Conservation (phyloP, 106 monocot species). For the Acanthochlamys bracteata region DNA sequence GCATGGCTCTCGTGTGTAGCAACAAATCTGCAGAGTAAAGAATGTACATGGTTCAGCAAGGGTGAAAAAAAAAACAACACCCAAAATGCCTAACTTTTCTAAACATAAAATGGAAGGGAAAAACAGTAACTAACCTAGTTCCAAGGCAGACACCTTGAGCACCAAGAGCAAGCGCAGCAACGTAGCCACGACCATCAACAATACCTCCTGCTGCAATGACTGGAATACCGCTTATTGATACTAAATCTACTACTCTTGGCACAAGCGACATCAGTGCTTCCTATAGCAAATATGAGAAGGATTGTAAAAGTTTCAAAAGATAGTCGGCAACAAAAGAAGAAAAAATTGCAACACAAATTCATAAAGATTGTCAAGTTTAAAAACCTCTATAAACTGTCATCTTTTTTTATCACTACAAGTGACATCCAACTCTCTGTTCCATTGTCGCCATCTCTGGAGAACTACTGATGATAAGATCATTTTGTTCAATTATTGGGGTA, state of each 20-base stretch:
- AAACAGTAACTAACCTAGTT: constrained; percentile 38
- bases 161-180: constrained; percentile 62
- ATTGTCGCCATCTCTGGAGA: no score
- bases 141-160: constrained; percentile 69
- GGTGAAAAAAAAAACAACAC: no score
- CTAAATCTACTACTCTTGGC: constrained; percentile 65
- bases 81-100: no score
- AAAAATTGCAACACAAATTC: not conserved
- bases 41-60: constrained; percentile 1
- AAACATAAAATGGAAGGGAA: no score
- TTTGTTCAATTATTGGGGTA: no score
- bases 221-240: constrained; percentile 36
- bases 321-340: no score
- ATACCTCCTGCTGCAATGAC: constrained; percentile 76
- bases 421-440: no score
- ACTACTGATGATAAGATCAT: no score
- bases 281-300: constrained; percentile 14
- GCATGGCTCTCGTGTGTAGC: constrained; percentile 66
- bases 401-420: no score
- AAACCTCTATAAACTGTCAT: no score
- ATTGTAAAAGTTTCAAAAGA: not conserved
- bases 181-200: constrained; percentile 71
- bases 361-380: no score
- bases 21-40: constrained; percentile 43
- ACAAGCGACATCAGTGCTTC: constrained; percentile 52